Conservation (phyloP, 352 stramenopile species). For the Paralagenidium karlingii region DNA sequence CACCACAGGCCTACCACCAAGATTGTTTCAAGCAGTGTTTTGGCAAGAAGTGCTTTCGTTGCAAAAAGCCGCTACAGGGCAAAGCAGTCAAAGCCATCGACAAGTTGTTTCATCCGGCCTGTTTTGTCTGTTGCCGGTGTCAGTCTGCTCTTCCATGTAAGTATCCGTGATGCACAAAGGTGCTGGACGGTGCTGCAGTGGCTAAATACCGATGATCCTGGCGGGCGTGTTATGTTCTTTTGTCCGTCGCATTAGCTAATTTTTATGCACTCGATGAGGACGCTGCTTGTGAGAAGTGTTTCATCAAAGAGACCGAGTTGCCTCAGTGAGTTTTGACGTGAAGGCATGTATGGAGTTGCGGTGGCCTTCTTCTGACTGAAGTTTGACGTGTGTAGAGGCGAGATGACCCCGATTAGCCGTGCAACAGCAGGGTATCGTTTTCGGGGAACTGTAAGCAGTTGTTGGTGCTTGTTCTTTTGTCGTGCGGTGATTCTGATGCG, state of each 20-base stretch:
- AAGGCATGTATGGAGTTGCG: neutral
- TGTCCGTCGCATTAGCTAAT: neutral
- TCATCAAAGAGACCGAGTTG: neutral
- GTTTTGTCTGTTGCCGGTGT: conserved; percentile 72
- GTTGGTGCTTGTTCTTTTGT: neutral
- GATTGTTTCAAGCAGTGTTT: conserved; percentile 64
- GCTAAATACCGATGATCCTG: neutral
- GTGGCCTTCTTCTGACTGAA: no score
- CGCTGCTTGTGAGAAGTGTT: neutral
- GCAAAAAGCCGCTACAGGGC: conserved; percentile 63
- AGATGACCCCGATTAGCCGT: neutral
- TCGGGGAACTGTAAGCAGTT: neutral
- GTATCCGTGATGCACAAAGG: no score
- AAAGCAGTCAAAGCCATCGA: conserved; percentile 79
- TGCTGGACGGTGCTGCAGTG: no score
- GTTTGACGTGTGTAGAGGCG: neutral
- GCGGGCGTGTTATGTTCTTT: neutral
- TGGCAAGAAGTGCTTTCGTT: conserved; percentile 70
- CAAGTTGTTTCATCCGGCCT: conserved; percentile 74
- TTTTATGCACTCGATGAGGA: neutral
- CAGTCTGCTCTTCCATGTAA: conserved; percentile 65
- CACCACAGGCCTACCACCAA: conserved; percentile 54
- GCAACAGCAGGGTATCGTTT: neutral
- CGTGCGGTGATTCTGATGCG: conserved; percentile 12
- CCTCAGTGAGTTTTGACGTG: conserved; percentile 47